Evolutionary conservation across 129 eudicot species (phyloP), one percentile per base, ranked within the genome.

Genomic region (Centaurea solstitialis): DNA sequence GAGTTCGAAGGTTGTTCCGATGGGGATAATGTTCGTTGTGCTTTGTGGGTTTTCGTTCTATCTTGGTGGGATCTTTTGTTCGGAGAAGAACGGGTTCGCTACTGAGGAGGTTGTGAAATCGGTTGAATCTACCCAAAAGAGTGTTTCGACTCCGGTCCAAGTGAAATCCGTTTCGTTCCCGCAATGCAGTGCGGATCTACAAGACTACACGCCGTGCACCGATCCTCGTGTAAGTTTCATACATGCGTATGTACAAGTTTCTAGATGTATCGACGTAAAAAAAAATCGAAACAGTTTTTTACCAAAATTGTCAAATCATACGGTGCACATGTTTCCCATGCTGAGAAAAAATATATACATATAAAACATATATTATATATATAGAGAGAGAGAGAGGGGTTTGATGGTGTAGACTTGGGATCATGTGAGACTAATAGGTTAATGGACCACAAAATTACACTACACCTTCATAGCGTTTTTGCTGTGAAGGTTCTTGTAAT

Each of bases 141-240:
- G 76, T 5, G 82, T 61, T 59, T 80, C 78, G 33, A 77, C 87
- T 15, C 84, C 97, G 80, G 89, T 94, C 39, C 88, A 87, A 85
- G 84, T 85, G 70, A 90, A 89, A 79, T 73, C 93, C 2, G 83
- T 88, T 62, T 81, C 89, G 39, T 96, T 96, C 81, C 79, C 93
- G 5, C 93, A 91, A 81, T 96, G 99, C 72, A 73, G 90, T 76
- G 79, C 86, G 20, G 91, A 91, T 71, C 76, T 72, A 80, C 99
- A 95, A 83, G 99, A 95, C 69, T 95, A 91, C 89, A 95, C 99
- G 6, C 99, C 99, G 11, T 95, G 99, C 91, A 95, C 99, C 28
- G 99, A 95, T 88, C 99, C 99, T 17, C 85, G 77, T 90, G 99
- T 95, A 82, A 47, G 38, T 71, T 39, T 3, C 39, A n/a, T n/a